Evolutionary conservation across 2,329 filamentous ascomycete genomes (phyloP).

Genomic region (Acephala macrosclerotiorum): DNA sequence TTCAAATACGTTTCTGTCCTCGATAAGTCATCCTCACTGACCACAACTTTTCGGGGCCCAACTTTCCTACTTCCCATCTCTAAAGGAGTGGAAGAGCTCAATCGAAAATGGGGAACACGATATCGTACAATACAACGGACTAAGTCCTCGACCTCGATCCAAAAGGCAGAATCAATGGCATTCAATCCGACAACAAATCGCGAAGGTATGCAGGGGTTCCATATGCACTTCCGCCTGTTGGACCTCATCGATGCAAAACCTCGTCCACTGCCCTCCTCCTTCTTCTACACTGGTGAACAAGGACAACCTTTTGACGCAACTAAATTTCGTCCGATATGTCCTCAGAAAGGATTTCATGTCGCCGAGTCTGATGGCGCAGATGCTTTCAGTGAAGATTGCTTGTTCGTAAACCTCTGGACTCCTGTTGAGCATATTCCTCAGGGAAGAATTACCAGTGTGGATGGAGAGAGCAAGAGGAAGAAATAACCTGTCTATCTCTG

Average conservation of each 20-base stretch:
- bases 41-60: too few species aligned
- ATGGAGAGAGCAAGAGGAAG: conserved; percentile 3
- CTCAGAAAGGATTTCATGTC: conserved; percentile 46
- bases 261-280: conserved; percentile 41
- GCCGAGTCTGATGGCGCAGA: conserved; percentile 33
- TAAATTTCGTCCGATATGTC: conserved; percentile 48
- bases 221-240: conserved; percentile 38
- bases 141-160: conserved; percentile 38
- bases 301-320: conserved; percentile 48
- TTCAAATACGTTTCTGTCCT: too few species aligned
- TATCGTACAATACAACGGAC: conserved; percentile 36
- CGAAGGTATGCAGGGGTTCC: conserved; percentile 45
- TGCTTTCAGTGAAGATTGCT: conserved; percentile 54
- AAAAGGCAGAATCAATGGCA: conserved; percentile 43
- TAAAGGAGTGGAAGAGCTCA: too few species aligned
- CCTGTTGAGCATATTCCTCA: conserved; percentile 40
- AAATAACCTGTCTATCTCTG: conserved; percentile 44
- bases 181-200: conserved; percentile 47
- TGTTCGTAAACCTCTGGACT: conserved; percentile 57
- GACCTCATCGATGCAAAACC: conserved; percentile 40
- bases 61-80: too few species aligned
- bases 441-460: not conserved
- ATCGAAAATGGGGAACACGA: conserved; percentile 21
- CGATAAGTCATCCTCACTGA: too few species aligned
- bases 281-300: conserved; percentile 39